These are phyloP conservation scores for Pseudonectria buxi DNA, from an alignment of 2,329 filamentous ascomycete species.

Conservation along the genomic window DNA sequence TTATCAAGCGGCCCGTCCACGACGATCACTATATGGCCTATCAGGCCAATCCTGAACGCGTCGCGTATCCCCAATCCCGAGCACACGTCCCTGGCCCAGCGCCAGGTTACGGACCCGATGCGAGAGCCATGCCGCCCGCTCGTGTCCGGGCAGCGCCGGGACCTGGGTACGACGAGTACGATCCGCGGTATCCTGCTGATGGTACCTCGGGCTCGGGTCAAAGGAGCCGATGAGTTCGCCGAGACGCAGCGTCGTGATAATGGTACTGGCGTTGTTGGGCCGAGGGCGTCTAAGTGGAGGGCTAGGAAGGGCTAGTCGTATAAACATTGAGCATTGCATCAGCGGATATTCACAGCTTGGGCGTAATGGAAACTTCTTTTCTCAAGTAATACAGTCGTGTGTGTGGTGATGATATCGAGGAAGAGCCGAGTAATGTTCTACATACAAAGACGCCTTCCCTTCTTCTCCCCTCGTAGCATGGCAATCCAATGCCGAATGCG, in stretches of 20 bases:
- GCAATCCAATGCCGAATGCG: conserved; percentile 18
- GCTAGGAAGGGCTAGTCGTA: too few species aligned
- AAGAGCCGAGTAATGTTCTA: conserved; percentile 23
- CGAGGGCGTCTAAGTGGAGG: too few species aligned
- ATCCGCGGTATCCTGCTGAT: conserved; percentile 33
- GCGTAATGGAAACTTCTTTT: too few species aligned
- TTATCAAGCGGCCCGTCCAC: conserved; percentile 35
- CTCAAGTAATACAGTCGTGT: conserved; percentile 19
- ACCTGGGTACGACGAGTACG: conserved; percentile 35
- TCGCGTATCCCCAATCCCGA: conserved; percentile 6
- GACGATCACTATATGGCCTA: conserved; percentile 20
- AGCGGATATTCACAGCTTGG: too few species aligned
- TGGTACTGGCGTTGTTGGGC: too few species aligned
- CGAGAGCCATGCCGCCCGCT: conserved; percentile 2
- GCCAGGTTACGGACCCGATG: conserved; percentile 3
- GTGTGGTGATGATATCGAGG: conserved; percentile 16
- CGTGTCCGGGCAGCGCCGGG: conserved; percentile 1
- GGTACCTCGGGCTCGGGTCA: conserved; percentile 1
- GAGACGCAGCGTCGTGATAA: too few species aligned
- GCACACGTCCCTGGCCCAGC: neutral
- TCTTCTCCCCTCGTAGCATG: conserved; percentile 8
- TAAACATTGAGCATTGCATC: too few species aligned
- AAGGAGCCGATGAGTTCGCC: too few species aligned
- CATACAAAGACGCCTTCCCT: conserved; percentile 17
- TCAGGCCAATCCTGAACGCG: conserved; percentile 7